Conservation (phyloP, 352 stramenopile species). For the Hyaloperonospora brassicae region DNA sequence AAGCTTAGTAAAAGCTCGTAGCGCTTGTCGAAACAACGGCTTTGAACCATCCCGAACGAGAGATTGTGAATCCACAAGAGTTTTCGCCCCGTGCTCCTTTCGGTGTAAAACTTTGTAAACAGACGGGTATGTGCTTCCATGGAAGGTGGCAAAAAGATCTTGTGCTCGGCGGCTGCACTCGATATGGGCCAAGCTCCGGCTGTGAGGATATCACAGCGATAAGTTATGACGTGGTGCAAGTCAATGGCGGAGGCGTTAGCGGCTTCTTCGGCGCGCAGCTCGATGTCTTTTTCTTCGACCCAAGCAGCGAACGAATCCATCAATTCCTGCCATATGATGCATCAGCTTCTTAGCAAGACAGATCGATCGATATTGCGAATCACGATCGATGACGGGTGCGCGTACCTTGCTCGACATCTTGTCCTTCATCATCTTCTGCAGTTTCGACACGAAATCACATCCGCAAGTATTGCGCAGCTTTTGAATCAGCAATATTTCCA, state of each 20-base stretch:
- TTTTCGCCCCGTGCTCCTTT: slow-evolving; percentile 64
- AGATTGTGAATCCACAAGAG: slow-evolving; percentile 75
- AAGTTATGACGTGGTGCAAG: slow-evolving; percentile 50
- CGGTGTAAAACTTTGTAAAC: slow-evolving; percentile 80
- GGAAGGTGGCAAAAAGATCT: slow-evolving; percentile 46
- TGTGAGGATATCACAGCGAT: slow-evolving; percentile 77
- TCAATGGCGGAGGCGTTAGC: slow-evolving; percentile 37
- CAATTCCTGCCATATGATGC: slow-evolving; percentile 36
- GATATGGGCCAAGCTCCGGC: slow-evolving; percentile 81
- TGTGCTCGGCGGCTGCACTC: slow-evolving; percentile 39
- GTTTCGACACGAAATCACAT: slow-evolving; percentile 81
- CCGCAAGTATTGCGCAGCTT: slow-evolving; percentile 82
- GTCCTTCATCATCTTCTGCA: slow-evolving; percentile 86
- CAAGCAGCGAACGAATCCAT: slow-evolving; percentile 58
- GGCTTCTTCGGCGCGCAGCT: slow-evolving; percentile 30
- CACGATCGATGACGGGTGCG: not conserved
- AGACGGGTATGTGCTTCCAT: slow-evolving; percentile 56
- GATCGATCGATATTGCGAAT: not conserved
- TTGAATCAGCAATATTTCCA: slow-evolving; percentile 72
- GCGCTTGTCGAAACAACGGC: slow-evolving; percentile 57
- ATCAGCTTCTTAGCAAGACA: slow-evolving; percentile 7
- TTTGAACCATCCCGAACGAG: slow-evolving; percentile 65
- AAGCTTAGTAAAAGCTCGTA: slow-evolving; percentile 81
- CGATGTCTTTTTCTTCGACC: slow-evolving; percentile 54
- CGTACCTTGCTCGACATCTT: slow-evolving; percentile 76